Conservation (phyloP, 164 flowering plant genomes). For the Buxus sempervirens region DNA sequence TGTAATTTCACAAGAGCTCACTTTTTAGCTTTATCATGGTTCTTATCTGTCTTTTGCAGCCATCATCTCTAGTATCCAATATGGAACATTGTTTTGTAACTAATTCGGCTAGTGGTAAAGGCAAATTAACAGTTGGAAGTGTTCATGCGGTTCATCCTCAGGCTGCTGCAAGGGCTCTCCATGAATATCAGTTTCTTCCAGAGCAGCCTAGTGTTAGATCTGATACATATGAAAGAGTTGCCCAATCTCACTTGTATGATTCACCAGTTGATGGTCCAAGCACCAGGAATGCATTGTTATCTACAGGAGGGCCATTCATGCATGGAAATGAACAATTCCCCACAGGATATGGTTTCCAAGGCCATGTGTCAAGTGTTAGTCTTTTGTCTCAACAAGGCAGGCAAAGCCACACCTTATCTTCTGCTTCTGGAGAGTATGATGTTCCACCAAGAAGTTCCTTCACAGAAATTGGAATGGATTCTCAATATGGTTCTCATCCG, state of each 20-base stretch:
- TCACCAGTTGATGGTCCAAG: slow-evolving; percentile 41
- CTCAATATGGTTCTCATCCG: slow-evolving; percentile 49
- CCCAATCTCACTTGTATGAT: slow-evolving; percentile 47
- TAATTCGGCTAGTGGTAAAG: slow-evolving; percentile 27
- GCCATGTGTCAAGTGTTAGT: slow-evolving; percentile 39
- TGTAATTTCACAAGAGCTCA: neutral
- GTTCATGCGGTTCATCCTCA: slow-evolving; percentile 27
- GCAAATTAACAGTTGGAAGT: slow-evolving; percentile 21
- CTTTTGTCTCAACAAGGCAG: slow-evolving; percentile 56
- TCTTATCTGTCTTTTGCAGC: slow-evolving; percentile 15
- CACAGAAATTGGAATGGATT: slow-evolving; percentile 34
- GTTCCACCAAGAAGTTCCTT: slow-evolving; percentile 38
- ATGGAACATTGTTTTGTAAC: slow-evolving; percentile 25
- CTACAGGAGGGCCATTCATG: slow-evolving; percentile 34
- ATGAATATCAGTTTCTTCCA: slow-evolving; percentile 90
- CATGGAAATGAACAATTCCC: slow-evolving; percentile 53
- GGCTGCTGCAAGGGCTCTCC: slow-evolving; percentile 46
- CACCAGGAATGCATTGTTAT: slow-evolving; percentile 39
- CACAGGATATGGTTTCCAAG: slow-evolving; percentile 42
- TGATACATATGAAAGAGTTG: slow-evolving; percentile 56
- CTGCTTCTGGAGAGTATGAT: slow-evolving; percentile 55
- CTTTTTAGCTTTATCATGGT: neutral
- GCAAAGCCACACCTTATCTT: slow-evolving; percentile 35
- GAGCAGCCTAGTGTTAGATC: slow-evolving; percentile 77
- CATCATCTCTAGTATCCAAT: slow-evolving; percentile 21